Percentiles rank a stretch among this genome's conserved stretches.
These are phyloP conservation scores for Echinosophora koreensis DNA, from an alignment of 306 rosid genomes.

Conservation along the genomic window DNA sequence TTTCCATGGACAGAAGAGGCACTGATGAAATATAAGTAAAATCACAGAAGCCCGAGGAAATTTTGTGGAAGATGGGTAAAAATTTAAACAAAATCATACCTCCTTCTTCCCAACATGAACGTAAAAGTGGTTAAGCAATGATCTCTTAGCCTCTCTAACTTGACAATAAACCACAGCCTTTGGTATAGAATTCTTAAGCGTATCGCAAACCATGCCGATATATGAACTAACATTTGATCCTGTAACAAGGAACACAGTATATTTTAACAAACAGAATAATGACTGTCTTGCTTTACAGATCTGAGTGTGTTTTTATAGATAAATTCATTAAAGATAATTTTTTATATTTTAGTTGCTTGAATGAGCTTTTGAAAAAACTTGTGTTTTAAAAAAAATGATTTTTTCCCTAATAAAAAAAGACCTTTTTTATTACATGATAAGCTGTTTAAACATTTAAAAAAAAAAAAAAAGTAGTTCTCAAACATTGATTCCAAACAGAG, in stretches of 20 bases:
- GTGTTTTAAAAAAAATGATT: neutral
- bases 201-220: constrained; percentile 87
- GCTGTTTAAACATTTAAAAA: neutral
- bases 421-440: neutral
- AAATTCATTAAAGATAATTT: neutral
- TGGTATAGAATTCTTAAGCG: constrained; percentile 86
- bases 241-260: constrained; percentile 53
- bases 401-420: neutral
- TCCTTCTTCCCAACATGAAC: constrained; percentile 87
- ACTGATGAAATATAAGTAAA: constrained; percentile 20
- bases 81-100: constrained; percentile 57
- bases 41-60: constrained; percentile 16
- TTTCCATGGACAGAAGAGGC: constrained; percentile 27
- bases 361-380: neutral
- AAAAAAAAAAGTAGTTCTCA: neutral
- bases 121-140: constrained; percentile 81
- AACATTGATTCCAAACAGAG: neutral
- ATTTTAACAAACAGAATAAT: constrained; percentile 29
- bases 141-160: constrained; percentile 99
- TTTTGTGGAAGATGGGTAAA: constrained; percentile 18
- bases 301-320: neutral
- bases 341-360: constrained; percentile 1
- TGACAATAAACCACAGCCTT: constrained; percentile 99
- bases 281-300: constrained; percentile 21
- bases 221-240: constrained; percentile 92